These are phyloP conservation scores for Oryza glaberrima DNA, from an alignment of 176 grass and related monocot genomes.

Conservation along the genomic window DNA sequence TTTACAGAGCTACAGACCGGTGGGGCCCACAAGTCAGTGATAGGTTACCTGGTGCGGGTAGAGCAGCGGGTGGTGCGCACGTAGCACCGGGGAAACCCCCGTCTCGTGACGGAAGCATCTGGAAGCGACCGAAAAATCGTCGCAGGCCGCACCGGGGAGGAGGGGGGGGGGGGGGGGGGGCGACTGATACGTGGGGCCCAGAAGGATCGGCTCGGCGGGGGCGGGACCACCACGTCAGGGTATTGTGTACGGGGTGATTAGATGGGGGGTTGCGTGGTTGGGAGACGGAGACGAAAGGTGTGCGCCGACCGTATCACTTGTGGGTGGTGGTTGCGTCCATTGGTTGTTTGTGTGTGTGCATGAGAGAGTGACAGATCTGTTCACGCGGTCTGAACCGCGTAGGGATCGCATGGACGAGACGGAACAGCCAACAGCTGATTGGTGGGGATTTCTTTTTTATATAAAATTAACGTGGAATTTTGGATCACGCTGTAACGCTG, in stretches of 20 bases:
- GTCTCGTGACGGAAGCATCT: constrained; percentile 25
- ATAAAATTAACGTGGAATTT: too few relatives aligned
- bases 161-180: too few relatives aligned
- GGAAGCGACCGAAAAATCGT: not conserved
- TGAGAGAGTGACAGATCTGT: not conserved
- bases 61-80: not conserved
- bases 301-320: not conserved
- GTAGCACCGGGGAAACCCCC: too few relatives aligned
- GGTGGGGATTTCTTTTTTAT: not conserved
- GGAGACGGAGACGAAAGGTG: not conserved
- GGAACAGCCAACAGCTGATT: not conserved
- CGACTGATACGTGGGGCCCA: not conserved
- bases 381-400: constrained; percentile 40
- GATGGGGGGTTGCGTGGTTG: not conserved
- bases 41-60: not conserved
- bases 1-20: not conserved
- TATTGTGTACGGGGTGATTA: not conserved
- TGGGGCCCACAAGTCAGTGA: not conserved
- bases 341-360: not conserved
- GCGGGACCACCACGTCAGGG: not conserved
- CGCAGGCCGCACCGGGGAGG: not conserved
- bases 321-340: not conserved
- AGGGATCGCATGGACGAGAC: not conserved
- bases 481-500: too few relatives aligned
- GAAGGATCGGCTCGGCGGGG: too few relatives aligned